These are phyloP conservation scores for Lolium multiflorum DNA, from an alignment of 176 grass and related monocot genomes.

Conservation along the genomic window DNA sequence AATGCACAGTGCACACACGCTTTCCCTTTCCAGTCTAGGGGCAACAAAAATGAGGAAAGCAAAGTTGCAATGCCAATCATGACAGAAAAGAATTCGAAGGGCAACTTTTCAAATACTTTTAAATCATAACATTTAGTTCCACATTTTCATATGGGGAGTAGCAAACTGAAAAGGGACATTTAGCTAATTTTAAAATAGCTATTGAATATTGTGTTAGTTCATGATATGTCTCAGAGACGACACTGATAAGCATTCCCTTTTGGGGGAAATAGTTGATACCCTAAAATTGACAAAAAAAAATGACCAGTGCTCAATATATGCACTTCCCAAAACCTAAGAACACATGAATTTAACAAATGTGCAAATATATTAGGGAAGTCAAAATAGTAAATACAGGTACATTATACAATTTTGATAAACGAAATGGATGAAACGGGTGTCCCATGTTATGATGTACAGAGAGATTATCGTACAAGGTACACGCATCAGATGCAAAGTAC, in stretches of 20 bases:
- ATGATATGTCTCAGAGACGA: background rate
- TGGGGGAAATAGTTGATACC: background rate
- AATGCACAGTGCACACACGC: conserved; percentile 9
- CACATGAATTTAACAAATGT: background rate
- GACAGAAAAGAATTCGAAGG: background rate
- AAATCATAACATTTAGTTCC: too few relatives aligned
- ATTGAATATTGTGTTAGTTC: background rate
- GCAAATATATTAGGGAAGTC: background rate
- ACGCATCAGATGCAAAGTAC: conserved; percentile 1
- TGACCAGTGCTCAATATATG: background rate
- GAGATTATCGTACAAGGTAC: conserved; percentile 10
- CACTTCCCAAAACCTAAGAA: background rate
- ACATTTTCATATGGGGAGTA: background rate
- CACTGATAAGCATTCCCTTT: background rate
- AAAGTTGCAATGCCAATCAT: conserved; percentile 14
- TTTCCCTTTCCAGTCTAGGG: conserved; percentile 34
- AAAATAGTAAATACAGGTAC: conserved; percentile 15
- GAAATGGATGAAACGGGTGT: background rate
- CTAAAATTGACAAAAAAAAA: background rate
- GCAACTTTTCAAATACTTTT: background rate
- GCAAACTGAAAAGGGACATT: background rate
- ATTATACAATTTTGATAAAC: conserved; percentile 3
- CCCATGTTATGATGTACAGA: background rate
- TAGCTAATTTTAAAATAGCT: background rate
- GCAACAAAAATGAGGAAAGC: conserved; percentile 9